A percentile compares a stretch with the other conserved stretches of the same genome.
These are phyloP conservation scores for Amanita muscaria DNA, from an alignment of 768 basidiomycete species.

Conservation along the genomic window DNA sequence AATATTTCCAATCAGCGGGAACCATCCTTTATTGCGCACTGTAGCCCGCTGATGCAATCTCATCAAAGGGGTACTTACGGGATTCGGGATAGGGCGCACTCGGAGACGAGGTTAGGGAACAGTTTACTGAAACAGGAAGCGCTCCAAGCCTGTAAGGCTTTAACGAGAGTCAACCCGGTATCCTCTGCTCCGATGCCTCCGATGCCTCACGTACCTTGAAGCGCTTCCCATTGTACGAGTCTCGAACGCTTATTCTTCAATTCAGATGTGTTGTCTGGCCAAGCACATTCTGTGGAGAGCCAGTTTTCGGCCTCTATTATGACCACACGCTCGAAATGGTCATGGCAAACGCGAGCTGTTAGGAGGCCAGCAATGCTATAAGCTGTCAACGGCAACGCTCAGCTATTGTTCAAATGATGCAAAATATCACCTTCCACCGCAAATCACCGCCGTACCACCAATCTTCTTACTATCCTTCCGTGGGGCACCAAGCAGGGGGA, in stretches of 20 bases:
- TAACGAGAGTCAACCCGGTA: too few species aligned
- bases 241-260: conserved; percentile 13
- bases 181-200: too few species aligned
- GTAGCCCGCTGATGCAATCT: too few species aligned
- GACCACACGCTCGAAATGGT: conserved; percentile 24
- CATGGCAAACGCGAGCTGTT: conserved; percentile 22
- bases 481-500: neutral
- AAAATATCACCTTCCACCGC: neutral
- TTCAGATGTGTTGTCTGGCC: conserved; percentile 12
- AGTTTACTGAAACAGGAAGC: neutral
- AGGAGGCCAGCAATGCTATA: conserved; percentile 23
- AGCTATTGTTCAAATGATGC: neutral
- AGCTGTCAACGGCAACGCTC: neutral
- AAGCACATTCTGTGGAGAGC: conserved; percentile 15
- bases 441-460: neutral
- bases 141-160: neutral
- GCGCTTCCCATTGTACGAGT: conserved; percentile 20
- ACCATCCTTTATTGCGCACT: conserved; percentile 12
- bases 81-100: neutral
- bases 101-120: neutral
- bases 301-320: conserved; percentile 25
- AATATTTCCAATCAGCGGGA: conserved; percentile 12
- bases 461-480: neutral
- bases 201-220: conserved; percentile 9
- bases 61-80: too few species aligned